These are phyloP conservation scores for Mycena galericulata DNA, from an alignment of 768 basidiomycete genomes.

Conservation along the genomic window DNA sequence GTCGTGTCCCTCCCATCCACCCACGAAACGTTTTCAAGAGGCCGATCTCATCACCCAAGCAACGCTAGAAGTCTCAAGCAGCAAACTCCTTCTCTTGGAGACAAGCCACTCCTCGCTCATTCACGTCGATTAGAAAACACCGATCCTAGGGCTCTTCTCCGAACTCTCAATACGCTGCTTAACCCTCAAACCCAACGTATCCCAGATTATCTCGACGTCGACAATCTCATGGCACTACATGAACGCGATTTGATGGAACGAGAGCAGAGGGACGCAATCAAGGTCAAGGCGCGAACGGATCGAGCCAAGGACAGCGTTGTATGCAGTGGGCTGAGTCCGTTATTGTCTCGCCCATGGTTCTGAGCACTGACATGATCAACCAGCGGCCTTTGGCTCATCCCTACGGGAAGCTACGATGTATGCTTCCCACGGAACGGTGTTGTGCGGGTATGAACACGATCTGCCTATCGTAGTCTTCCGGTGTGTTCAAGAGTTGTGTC, in stretches of 20 bases:
- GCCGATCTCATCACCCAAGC: not conserved
- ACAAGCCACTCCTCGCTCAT: conserved; percentile 4
- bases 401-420: conserved; percentile 50
- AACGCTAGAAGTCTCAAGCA: not conserved
- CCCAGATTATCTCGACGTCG: conserved; percentile 36
- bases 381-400: conserved; percentile 51
- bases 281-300: conserved; percentile 27
- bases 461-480: conserved; percentile 55
- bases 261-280: conserved; percentile 34
- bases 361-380: not conserved
- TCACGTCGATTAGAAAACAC: conserved; percentile 27
- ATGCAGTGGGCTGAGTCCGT: conserved; percentile 26
- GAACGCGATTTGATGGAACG: conserved; percentile 43
- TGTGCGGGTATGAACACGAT: conserved; percentile 52
- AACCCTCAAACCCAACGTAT: conserved; percentile 28
- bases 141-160: conserved; percentile 31
- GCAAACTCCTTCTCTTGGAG: not conserved
- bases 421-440: conserved; percentile 46
- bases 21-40: conserved; percentile 16
- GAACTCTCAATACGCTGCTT: conserved; percentile 29
- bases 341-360: not conserved
- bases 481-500: conserved; percentile 57
- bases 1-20: conserved; percentile 16
- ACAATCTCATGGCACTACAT: conserved; percentile 40
- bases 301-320: conserved; percentile 14